Evolutionary conservation across 2,329 filamentous ascomycete genomes (phyloP), one percentile per base, ranked within the genome.

Genomic region (Trichoderma cornu-damae): DNA sequence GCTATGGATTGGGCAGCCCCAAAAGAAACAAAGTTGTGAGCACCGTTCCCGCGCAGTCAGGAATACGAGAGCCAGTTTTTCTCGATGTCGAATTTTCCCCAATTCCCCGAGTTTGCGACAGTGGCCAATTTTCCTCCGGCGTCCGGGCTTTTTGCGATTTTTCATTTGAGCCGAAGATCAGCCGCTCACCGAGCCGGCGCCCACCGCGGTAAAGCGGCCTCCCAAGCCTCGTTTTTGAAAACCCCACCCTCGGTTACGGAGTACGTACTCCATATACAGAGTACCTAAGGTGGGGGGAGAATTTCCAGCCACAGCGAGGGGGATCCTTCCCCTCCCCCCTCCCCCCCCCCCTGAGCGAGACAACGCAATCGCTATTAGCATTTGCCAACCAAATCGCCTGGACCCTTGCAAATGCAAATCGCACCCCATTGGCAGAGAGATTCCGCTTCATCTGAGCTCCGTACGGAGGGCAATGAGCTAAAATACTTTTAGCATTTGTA

Each of bases 111-210:
- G 59, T 34, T 49, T 57, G 54, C 46, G 54, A 57, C 38, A 53
- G 50, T 43, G 52, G 43, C 50, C 20, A 43, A 22, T 42, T 40
- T 20, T 20, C 50, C 55, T 40, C 51, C 65, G 66, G 65, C 60
- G 62, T 65, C 64, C 64, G 64, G 68, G 67, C 65, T 59, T 54
- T 26, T 38, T 35, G 40, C 51, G 11, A 14, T 26, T 38, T 34
- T 49, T 53, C 42, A n/a, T 60, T 63, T 61, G n/a, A 60, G 56
- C 69, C 69, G 69, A 35, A 1, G 5, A 60, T 69, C 49, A 64
- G 60, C 69, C 69, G 60, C 14, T 37, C 52, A 61, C 59, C 61
- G 57, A 59, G 32, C 8, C 4, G n/a, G 49, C 24, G 12, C 51
- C 60, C 60, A 60, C 60, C 58, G 28, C 12, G 54, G 18, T 59